phyloP scores from a whole-genome alignment of 768 basidiomycete genomes.

The Strobilomyces echinocephalus region DNA sequence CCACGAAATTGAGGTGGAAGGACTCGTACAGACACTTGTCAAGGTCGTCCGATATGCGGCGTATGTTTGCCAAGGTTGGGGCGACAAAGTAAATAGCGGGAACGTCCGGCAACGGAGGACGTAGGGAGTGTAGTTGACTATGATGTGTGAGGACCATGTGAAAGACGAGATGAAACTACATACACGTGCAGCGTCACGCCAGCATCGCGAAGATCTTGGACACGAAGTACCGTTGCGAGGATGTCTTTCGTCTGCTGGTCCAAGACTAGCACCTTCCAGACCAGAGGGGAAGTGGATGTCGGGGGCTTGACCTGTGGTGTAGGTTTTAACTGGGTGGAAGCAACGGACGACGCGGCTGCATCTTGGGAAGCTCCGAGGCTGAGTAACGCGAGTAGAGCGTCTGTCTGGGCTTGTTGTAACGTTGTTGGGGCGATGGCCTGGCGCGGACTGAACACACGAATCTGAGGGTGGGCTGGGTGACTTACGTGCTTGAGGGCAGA shows the following conservation, averaged over 20 bases:
- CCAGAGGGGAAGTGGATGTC: constrained; percentile 60
- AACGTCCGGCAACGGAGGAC: constrained; percentile 90
- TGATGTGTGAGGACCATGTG: constrained; percentile 2
- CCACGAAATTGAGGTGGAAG: constrained; percentile 93
- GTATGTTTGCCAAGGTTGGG: constrained; percentile 81
- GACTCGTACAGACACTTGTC: constrained; percentile 87
- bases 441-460: constrained; percentile 27
- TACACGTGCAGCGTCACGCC: constrained; percentile 98
- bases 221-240: constrained; percentile 88
- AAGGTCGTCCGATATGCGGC: constrained; percentile 90
- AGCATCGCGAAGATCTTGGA: constrained; percentile 93
- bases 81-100: constrained; percentile 97
- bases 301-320: constrained; percentile 46
- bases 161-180: constrained; percentile 28
- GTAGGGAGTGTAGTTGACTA: constrained; percentile 85
- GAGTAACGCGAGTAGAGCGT: constrained; percentile 77
- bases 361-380: constrained; percentile 61
- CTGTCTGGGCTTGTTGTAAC: constrained; percentile 85
- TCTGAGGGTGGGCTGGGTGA: neutral
- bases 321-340: constrained; percentile 24
- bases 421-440: constrained; percentile 47
- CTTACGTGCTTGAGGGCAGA: constrained; percentile 42
- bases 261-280: constrained; percentile 95
- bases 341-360: constrained; percentile 29
- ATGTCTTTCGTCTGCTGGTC: constrained; percentile 97